Evolutionary conservation across 768 basidiomycete genomes (phyloP).

Genomic region (Trametopsis cervina): DNA sequence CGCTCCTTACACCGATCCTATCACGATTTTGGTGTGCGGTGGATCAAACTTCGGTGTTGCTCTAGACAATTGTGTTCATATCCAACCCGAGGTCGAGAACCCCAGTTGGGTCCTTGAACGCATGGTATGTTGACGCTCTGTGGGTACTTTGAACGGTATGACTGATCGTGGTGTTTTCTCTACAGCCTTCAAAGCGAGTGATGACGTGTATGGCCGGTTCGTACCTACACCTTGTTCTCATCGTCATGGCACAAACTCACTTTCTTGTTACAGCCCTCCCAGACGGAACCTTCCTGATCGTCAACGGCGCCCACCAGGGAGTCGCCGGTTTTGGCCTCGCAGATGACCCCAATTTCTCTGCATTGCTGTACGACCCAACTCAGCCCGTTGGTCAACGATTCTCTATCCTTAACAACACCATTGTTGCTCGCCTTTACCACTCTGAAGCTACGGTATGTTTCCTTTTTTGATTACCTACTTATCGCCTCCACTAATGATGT

Average conservation of each 20-base stretch:
- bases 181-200: slow-evolving; percentile 62
- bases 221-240: not conserved
- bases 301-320: slow-evolving; percentile 69
- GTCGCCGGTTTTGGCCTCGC: slow-evolving; percentile 71
- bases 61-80: slow-evolving; percentile 67
- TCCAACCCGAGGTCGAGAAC: slow-evolving; percentile 54
- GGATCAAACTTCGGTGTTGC: slow-evolving; percentile 55
- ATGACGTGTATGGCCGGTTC: slow-evolving; percentile 60
- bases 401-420: slow-evolving; percentile 60
- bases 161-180: not conserved
- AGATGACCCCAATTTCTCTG: slow-evolving; percentile 52
- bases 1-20: slow-evolving; percentile 67
- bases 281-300: slow-evolving; percentile 68
- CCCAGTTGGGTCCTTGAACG: slow-evolving; percentile 68
- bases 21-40: slow-evolving; percentile 69
- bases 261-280: slow-evolving; percentile 38
- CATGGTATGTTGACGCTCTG: slow-evolving; percentile 75
- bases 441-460: slow-evolving; percentile 52
- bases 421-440: slow-evolving; percentile 71
- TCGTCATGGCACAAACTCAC: not conserved
- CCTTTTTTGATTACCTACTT: not conserved
- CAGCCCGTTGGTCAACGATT: slow-evolving; percentile 53
- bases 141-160: too few species aligned
- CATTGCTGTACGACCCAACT: slow-evolving; percentile 65
- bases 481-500: not conserved